These are phyloP conservation scores for Rhodotorula sphaerocarpa DNA, from an alignment of 768 basidiomycete genomes.

Conservation along the genomic window DNA sequence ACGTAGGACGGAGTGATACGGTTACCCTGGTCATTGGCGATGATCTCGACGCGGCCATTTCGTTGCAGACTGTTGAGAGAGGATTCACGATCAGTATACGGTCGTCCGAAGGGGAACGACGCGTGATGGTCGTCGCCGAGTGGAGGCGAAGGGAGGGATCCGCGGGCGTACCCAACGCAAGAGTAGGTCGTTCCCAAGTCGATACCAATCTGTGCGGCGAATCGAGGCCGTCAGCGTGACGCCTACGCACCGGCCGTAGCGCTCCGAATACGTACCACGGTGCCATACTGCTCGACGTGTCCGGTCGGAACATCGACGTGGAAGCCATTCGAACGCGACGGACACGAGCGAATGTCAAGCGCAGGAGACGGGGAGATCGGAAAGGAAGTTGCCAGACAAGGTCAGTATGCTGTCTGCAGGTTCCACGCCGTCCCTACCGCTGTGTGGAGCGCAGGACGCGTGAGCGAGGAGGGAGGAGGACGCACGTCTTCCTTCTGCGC, in stretches of 20 bases:
- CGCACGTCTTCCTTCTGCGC: constrained; percentile 33
- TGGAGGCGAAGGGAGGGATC: too few relatives aligned
- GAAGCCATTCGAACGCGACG: background rate
- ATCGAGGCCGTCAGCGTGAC: background rate
- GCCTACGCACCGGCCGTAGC: too few relatives aligned
- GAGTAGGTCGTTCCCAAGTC: constrained; percentile 60
- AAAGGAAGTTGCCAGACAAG: background rate
- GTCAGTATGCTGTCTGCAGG: background rate
- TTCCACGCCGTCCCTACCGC: too few relatives aligned
- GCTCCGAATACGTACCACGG: constrained; percentile 19
- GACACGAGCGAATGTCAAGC: background rate
- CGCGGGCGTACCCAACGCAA: constrained; percentile 88
- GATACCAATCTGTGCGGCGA: constrained; percentile 26
- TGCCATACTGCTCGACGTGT: constrained; percentile 21
- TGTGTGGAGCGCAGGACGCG: background rate
- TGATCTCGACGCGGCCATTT: constrained; percentile 83
- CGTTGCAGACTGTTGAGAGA: constrained; percentile 60
- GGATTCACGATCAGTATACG: too few relatives aligned
- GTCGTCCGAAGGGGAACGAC: too few relatives aligned
- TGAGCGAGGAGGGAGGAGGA: background rate
- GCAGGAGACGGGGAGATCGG: background rate
- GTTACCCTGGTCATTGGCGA: constrained; percentile 96
- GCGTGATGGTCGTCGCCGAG: too few relatives aligned
- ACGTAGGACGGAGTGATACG: constrained; percentile 73
- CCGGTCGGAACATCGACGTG: constrained; percentile 6